Percentiles rank a stretch among this genome's conserved stretches.
Evolutionary conservation across 352 stramenopile genomes (phyloP).

Genomic region (Peronospora belbahrii): DNA sequence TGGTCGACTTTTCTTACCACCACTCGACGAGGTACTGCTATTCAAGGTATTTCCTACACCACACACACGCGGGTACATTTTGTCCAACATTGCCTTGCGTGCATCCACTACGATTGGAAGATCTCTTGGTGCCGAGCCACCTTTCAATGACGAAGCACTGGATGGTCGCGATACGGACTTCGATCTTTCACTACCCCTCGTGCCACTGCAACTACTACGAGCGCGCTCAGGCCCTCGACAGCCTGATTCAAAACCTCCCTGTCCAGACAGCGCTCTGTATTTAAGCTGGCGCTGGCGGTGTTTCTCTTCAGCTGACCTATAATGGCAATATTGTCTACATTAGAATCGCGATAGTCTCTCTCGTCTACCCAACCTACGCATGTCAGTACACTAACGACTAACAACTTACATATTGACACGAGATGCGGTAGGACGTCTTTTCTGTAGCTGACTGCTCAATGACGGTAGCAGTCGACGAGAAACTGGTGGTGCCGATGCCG

Average conservation of each 20-base stretch:
- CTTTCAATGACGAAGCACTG: constrained; percentile 16
- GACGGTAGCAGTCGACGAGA: constrained; percentile 21
- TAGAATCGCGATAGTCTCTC: constrained; percentile 10
- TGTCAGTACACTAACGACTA: not conserved
- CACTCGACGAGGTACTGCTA: constrained; percentile 16
- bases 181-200: constrained; percentile 7
- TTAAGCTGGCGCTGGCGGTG: constrained; percentile 47
- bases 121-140: constrained; percentile 5
- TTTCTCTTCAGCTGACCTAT: constrained; percentile 48
- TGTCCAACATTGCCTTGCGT: constrained; percentile 66
- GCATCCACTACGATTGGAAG: constrained; percentile 18
- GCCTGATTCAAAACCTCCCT: constrained; percentile 10
- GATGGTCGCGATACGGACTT: constrained; percentile 18
- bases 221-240: constrained; percentile 15
- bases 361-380: not conserved
- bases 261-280: constrained; percentile 29
- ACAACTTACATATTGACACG: constrained; percentile 25
- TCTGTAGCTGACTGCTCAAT: constrained; percentile 14
- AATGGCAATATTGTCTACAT: not conserved
- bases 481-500: constrained; percentile 22
- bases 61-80: constrained; percentile 76
- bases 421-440: constrained; percentile 12
- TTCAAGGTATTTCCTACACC: constrained; percentile 26
- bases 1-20: constrained; percentile 25
- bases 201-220: constrained; percentile 14